phyloP scores from a whole-genome alignment of 225 moss, liverwort and hornwort species.

The Marchantia paleacea region DNA sequence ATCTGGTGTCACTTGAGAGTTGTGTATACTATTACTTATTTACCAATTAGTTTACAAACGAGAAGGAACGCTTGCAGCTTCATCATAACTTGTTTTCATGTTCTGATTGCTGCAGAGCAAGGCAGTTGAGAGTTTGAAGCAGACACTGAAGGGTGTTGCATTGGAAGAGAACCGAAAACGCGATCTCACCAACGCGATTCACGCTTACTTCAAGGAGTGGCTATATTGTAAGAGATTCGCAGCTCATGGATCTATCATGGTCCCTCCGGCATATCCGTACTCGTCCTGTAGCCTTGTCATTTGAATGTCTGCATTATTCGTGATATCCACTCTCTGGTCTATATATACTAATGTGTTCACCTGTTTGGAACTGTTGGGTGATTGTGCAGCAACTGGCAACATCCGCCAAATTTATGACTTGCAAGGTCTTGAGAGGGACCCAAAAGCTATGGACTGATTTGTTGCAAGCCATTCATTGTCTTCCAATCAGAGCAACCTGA shows the following conservation, averaged over 20 bases:
- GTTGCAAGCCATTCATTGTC: conserved; percentile 31
- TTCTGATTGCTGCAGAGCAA: conserved; percentile 52
- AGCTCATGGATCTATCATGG: background rate
- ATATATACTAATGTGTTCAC: background rate
- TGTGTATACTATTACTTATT: no score
- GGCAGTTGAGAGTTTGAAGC: conserved; percentile 86
- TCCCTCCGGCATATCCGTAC: no score
- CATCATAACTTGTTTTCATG: background rate
- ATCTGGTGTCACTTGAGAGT: no score
- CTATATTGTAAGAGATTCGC: conserved; percentile 60
- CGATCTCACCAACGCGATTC: conserved; percentile 73
- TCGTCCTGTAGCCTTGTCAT: no score
- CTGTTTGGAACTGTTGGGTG: conserved; percentile 6
- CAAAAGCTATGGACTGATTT: conserved; percentile 72
- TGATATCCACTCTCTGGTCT: no score
- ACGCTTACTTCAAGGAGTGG: conserved; percentile 92
- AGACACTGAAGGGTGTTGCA: conserved; percentile 63
- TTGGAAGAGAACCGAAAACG: conserved; percentile 81
- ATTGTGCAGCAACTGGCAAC: conserved; percentile 81
- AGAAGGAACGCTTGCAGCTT: background rate
- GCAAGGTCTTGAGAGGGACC: conserved; percentile 75
- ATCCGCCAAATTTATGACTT: conserved; percentile 98
- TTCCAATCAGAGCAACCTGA: conserved; percentile 30
- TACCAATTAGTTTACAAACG: no score
- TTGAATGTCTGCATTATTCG: no score